These are phyloP conservation scores for Alternaria sp. DNA, from an alignment of 2,329 filamentous ascomycete species.

Conservation along the genomic window DNA sequence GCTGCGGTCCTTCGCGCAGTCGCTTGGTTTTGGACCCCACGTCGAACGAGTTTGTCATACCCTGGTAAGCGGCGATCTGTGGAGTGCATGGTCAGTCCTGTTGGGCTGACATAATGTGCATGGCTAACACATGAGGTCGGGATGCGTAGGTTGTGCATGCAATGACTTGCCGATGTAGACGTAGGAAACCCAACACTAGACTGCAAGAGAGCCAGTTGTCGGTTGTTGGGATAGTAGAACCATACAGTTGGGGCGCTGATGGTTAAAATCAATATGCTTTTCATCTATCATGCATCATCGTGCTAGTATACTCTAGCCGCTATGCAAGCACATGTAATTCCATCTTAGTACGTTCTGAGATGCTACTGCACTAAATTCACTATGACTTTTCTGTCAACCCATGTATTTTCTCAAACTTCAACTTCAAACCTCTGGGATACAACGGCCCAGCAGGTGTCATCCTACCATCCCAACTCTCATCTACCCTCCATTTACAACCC, in stretches of 20 bases:
- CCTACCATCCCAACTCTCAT: slow-evolving; percentile 40
- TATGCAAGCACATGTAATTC: not conserved
- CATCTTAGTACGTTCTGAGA: not conserved
- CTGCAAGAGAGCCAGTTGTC: no score
- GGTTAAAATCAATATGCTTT: not conserved
- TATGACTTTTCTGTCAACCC: not conserved
- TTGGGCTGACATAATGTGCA: not conserved
- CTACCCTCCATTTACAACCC: slow-evolving; percentile 34
- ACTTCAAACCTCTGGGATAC: slow-evolving; percentile 31
- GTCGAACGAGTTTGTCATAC: not conserved
- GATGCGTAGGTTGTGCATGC: no score
- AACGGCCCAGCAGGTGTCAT: slow-evolving; percentile 40
- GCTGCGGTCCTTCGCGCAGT: not conserved
- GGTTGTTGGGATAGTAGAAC: not conserved
- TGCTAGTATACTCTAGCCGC: not conserved
- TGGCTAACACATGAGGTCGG: not conserved
- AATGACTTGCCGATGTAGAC: no score
- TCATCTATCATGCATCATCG: not conserved
- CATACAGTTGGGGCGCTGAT: not conserved
- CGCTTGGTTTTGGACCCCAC: not conserved
- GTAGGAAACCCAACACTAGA: no score
- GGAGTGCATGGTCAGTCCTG: not conserved
- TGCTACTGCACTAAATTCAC: not conserved
- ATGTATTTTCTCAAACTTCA: slow-evolving; percentile 29
- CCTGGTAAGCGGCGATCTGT: not conserved